These are phyloP conservation scores for Dactylorhiza incarnata DNA, from an alignment of 106 monocot genomes.

Conservation along the genomic window DNA sequence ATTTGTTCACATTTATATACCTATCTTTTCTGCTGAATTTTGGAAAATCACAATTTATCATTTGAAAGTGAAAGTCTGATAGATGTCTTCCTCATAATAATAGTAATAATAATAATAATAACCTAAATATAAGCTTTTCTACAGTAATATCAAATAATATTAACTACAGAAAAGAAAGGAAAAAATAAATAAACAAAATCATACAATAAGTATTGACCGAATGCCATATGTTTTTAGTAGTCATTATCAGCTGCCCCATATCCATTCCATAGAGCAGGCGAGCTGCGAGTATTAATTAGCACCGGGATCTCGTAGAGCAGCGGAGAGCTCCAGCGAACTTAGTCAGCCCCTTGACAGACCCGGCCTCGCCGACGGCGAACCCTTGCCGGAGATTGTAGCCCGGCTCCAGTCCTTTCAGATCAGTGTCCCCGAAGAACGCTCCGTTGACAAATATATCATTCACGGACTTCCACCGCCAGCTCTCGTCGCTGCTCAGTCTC, in stretches of 20 bases:
- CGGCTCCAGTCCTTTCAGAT: constrained; percentile 12
- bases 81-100: background rate
- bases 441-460: constrained; percentile 58
- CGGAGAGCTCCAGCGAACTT: constrained; percentile 48
- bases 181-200: background rate
- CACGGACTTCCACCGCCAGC: constrained; percentile 54
- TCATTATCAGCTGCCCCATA: background rate
- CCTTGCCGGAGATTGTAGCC: constrained; percentile 34
- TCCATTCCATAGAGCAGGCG: background rate
- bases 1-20: no score
- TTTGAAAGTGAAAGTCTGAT: background rate
- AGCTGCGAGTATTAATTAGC: constrained; percentile 17
- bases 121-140: background rate
- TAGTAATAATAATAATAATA: background rate
- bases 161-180: background rate
- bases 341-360: constrained; percentile 29
- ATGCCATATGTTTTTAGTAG: background rate
- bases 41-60: background rate
- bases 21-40: background rate
- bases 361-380: constrained; percentile 23
- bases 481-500: constrained; percentile 7
- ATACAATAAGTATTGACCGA: background rate
- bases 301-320: constrained; percentile 33
- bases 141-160: background rate
- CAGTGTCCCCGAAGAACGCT: constrained; percentile 48